Base-by-base conservation (phyloP, 768 basidiomycete genomes). In the Suillus bovinus region DNA sequence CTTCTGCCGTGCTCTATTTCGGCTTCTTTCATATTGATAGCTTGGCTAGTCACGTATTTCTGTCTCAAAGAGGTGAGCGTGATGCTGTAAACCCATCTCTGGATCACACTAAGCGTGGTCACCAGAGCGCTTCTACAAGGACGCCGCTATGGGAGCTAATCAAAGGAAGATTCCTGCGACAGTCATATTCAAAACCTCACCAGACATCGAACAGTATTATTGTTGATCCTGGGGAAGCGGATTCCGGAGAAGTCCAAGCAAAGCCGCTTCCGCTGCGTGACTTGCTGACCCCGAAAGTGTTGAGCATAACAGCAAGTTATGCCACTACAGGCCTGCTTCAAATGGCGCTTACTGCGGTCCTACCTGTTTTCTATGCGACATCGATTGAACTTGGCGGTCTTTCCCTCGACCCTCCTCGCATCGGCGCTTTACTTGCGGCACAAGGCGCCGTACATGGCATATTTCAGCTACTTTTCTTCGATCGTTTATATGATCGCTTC, bases 1-100 rank as follows among this genome's bases (percentile, higher is more conserved):
- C 89, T 90, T 69, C 77, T 91, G 17, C 84, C 89, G 0, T 90
- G 89, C 67, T 80, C 86, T 17, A 80, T 89, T 20, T 77, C 87
- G 2, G 87, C 50, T 6, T 20, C 6, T 20, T 31, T 31, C 31
- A 10, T 20, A 3, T 20, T 11, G 3, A 4, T 31, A 11, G 20
- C 29, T n/a, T 31, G 50, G 50, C 5, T 52, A 33, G 20, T 52
- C 17, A 31, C 50, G 20, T n/a, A 52, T 31, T 7, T 31, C 10
- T 3, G 50, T 52, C 29, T 52, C 5, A 31, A 31, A 52, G 50
- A 52, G 50, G 50, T 52, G 29, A 31, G 50, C 5, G 10, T 4
- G 27, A 49, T 31, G 11, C 13, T 44, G 2, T 31, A n/a, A 31
- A 1, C 3, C 27, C 9, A 13, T n/a, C 20, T 11, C 27, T 49